phyloP scores from a whole-genome alignment of 164 flowering plant genomes.

The Berberis thunbergii region DNA sequence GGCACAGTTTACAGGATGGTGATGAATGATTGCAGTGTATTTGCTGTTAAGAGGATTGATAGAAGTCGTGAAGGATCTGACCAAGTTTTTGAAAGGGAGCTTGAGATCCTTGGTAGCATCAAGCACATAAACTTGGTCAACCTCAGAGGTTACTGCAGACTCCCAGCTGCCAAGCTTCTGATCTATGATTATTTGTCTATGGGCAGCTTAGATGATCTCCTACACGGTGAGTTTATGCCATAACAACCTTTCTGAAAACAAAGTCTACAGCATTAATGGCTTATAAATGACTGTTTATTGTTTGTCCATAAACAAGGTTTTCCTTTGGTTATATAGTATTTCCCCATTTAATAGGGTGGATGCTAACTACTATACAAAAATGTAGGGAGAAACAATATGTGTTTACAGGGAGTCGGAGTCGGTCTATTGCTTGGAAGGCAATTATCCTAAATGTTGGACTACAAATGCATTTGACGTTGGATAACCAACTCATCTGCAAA shows the following conservation, averaged over 20 bases:
- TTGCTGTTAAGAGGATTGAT: slow-evolving; percentile 91
- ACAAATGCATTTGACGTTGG: no score
- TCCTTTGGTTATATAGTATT: neutral
- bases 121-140: slow-evolving; percentile 91
- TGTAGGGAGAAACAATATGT: no score
- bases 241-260: no score
- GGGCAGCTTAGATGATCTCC: slow-evolving; percentile 83
- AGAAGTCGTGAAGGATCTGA: slow-evolving; percentile 73
- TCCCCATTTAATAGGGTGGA: neutral
- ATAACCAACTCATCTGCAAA: no score
- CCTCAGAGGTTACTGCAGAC: slow-evolving; percentile 77
- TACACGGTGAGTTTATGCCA: slow-evolving; percentile 51
- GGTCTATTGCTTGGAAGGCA: no score
- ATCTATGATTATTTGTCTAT: slow-evolving; percentile 78
- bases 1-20: slow-evolving; percentile 93
- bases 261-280: no score
- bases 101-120: slow-evolving; percentile 87
- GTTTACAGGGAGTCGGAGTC: no score
- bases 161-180: slow-evolving; percentile 78
- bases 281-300: no score
- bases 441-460: no score
- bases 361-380: no score
- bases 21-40: slow-evolving; percentile 84
- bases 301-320: no score
- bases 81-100: slow-evolving; percentile 78